Conservation (phyloP, 176 grass and related monocot genomes). For the Puccinellia tenuiflora region DNA sequence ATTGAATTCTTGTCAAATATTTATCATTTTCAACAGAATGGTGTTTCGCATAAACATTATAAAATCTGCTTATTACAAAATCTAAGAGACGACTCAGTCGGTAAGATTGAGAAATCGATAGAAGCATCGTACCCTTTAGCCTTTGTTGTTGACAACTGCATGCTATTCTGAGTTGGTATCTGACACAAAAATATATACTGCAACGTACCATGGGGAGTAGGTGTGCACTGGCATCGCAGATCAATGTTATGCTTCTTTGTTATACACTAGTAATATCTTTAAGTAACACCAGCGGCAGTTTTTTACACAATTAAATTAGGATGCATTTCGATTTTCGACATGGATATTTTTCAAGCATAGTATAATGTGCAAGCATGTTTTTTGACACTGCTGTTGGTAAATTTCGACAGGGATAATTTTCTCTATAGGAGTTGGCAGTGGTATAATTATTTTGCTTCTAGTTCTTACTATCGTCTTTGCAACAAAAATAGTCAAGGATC, state of each 20-base stretch:
- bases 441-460: conserved; percentile 34
- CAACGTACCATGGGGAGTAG: not conserved
- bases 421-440: conserved; percentile 24
- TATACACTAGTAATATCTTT: not conserved
- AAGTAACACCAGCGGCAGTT: not conserved
- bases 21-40: not conserved
- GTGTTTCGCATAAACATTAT: not conserved
- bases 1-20: not conserved
- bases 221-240: not conserved
- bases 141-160: not conserved
- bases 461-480: conserved; percentile 22
- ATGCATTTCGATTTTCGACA: not conserved
- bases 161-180: not conserved
- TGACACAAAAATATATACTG: not conserved
- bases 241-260: not conserved
- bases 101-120: not conserved
- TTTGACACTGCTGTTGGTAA: not conserved
- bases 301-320: not conserved
- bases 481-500: conserved; percentile 22
- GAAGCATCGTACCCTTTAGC: not conserved
- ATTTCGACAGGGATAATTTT: not conserved
- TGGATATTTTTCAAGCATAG: too few species aligned
- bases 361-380: not conserved
- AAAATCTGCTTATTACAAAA: not conserved
- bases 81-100: not conserved